Conservation (phyloP, 225 moss, liverwort and hornwort species). For the Bryum argenteum region DNA sequence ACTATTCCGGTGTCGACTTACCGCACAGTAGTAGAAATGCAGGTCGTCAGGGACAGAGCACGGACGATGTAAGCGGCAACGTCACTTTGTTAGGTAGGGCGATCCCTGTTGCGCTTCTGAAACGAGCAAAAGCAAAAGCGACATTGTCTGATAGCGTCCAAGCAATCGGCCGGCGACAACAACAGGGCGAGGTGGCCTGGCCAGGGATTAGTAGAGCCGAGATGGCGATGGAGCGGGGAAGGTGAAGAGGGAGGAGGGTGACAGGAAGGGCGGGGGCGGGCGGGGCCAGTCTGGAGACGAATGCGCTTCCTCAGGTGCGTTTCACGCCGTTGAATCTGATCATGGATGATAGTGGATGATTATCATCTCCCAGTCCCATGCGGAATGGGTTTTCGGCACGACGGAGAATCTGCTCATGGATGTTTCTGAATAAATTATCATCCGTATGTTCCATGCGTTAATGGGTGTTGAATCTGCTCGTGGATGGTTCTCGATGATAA, state of each 20-base stretch:
- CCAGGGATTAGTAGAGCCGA: neutral
- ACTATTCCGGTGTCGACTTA: slow-evolving; percentile 22
- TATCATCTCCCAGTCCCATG: neutral
- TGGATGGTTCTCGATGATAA: neutral
- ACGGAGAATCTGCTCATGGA: too few relatives aligned
- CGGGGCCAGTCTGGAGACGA: slow-evolving; percentile 26
- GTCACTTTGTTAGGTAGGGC: neutral
- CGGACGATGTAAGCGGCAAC: neutral
- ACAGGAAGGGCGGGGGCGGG: neutral
- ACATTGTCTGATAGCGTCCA: too few relatives aligned
- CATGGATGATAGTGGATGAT: neutral
- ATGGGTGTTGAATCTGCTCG: too few relatives aligned
- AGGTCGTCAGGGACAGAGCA: slow-evolving; percentile 10
- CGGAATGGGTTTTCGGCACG: neutral
- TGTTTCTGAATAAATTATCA: too few relatives aligned
- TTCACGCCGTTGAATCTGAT: neutral
- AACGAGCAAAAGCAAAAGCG: too few relatives aligned
- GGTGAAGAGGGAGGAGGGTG: neutral
- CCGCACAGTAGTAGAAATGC: slow-evolving; percentile 1
- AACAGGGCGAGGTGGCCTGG: neutral
- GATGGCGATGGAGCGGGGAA: neutral
- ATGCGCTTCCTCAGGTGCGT: slow-evolving; percentile 18
- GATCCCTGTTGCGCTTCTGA: neutral
- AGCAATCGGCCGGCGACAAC: neutral
- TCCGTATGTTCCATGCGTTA: too few relatives aligned